Base-by-base conservation (phyloP, 805 yeast species). In the Candida dajiaensis region DNA sequence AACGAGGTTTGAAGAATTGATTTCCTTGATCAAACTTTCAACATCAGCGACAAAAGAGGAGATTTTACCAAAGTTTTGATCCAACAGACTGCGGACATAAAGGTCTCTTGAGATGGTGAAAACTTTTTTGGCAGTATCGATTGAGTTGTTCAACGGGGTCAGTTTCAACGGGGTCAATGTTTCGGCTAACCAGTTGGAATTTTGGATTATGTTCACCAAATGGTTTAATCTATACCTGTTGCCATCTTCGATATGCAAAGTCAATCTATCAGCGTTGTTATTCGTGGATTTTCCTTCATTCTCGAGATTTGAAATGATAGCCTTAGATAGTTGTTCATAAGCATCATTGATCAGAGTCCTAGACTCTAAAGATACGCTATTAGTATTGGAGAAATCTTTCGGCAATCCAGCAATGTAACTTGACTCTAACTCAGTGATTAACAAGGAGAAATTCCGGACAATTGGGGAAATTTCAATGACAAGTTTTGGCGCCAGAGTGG, bases 51-150 rank as follows among this genome's bases (percentile, higher is more conserved):
- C 76, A 60, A 86, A 83, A 23, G 77, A 80, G 15, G 78, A 67
- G 42, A 89, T 56, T 56, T 83, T 84, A 0, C 94, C 92, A 56
- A 89, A 71, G 21, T 80, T 71, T 40, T 81, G 71, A 46, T 68
- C 64, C 38, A 80, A 59, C 15, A 82, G 63, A n/a, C 55, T 56
- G n/a, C 59, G 61, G 12, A 80, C 72, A 61, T 80, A 83, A 1
- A 50, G 47, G 47, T 62, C 76, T 68, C 52, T 64, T 44, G 56
- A 67, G 20, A 41, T 52, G 47, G 51, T 65, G 50, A 63, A 65
- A 1, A 65, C 49, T 6, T 54, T 54, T 42, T 61, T 67, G 12
- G 45, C 55, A 48, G 56, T 20, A 51, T 46, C 40, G 11, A 45
- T 57, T 20, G 47, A 23, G 15, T 44, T 23, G 35, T 39, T 41